These are phyloP conservation scores for Apiospora kogelbergensis DNA, from an alignment of 2,329 filamentous ascomycete genomes.

Conservation along the genomic window DNA sequence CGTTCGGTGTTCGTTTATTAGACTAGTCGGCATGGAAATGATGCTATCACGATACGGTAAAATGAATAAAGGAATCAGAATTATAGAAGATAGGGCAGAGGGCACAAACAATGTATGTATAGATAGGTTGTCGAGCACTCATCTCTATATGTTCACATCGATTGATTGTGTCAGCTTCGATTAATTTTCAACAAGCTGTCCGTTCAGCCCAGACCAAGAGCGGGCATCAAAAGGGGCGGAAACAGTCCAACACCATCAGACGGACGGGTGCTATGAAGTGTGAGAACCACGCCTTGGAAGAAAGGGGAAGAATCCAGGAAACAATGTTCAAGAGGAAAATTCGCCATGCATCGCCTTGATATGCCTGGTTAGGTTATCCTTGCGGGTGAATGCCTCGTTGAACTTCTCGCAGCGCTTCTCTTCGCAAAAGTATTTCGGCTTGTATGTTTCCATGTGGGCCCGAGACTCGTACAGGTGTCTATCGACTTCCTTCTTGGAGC, in stretches of 20 bases:
- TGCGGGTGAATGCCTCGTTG: neutral
- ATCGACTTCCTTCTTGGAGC: constrained; percentile 7
- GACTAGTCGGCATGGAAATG: neutral
- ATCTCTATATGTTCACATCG: neutral
- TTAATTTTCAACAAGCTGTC: neutral
- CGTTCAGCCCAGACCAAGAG: neutral
- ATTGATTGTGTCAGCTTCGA: neutral
- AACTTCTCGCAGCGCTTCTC: constrained; percentile 2
- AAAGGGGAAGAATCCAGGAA: neutral
- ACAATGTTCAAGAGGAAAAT: neutral
- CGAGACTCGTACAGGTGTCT: constrained; percentile 5
- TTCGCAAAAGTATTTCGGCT: neutral
- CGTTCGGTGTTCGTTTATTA: neutral
- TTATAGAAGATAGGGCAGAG: neutral
- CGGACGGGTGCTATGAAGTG: neutral
- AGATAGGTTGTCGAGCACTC: neutral
- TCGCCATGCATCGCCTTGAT: constrained; percentile 9
- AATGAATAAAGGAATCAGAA: neutral
- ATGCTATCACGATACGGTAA: neutral
- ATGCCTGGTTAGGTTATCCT: constrained; percentile 11
- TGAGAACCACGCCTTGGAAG: too few species aligned
- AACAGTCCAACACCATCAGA: neutral
- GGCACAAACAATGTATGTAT: neutral
- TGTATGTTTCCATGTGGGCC: neutral
- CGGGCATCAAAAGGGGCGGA: neutral